A percentile compares a stretch with the other conserved stretches of the same genome.
phyloP scores from a whole-genome alignment of 2,329 filamentous ascomycete species.

The Reticulascus tulasneorum region DNA sequence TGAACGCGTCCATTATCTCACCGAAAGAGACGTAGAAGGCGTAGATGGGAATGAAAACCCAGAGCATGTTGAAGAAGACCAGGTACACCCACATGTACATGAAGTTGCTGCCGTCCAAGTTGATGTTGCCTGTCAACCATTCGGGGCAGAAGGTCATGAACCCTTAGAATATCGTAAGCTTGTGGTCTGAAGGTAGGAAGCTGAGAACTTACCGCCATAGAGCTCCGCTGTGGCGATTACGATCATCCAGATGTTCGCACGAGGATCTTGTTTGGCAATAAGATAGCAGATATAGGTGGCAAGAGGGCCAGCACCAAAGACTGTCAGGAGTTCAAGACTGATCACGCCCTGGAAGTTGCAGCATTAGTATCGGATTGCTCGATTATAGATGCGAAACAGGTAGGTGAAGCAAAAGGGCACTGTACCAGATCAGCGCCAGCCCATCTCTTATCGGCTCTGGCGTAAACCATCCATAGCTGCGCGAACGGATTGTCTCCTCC shows the following conservation, averaged over 20 bases:
- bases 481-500: slow-evolving; percentile 52
- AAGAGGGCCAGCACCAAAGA: slow-evolving; percentile 57
- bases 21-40: slow-evolving; percentile 49
- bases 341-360: slow-evolving; percentile 44
- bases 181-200: background rate
- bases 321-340: slow-evolving; percentile 62
- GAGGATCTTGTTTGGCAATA: slow-evolving; percentile 51
- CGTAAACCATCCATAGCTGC: slow-evolving; percentile 66
- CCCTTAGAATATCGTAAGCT: slow-evolving; percentile 29
- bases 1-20: slow-evolving; percentile 54
- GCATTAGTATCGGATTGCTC: background rate
- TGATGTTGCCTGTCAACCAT: slow-evolving; percentile 59
- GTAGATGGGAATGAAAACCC: slow-evolving; percentile 62
- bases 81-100: slow-evolving; percentile 67
- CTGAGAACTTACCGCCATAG: slow-evolving; percentile 57
- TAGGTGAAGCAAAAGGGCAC: too few species aligned
- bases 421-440: slow-evolving; percentile 56
- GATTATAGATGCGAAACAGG: too few species aligned
- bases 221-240: slow-evolving; percentile 63
- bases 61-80: slow-evolving; percentile 65
- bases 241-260: slow-evolving; percentile 59
- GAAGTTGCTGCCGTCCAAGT: slow-evolving; percentile 62
- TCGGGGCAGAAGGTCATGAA: slow-evolving; percentile 71
- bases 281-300: slow-evolving; percentile 58
- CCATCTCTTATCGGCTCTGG: slow-evolving; percentile 60